Evolutionary conservation across 495 filamentous ascomycete species (phyloP).

Genomic region (Penicillium flavigenum): DNA sequence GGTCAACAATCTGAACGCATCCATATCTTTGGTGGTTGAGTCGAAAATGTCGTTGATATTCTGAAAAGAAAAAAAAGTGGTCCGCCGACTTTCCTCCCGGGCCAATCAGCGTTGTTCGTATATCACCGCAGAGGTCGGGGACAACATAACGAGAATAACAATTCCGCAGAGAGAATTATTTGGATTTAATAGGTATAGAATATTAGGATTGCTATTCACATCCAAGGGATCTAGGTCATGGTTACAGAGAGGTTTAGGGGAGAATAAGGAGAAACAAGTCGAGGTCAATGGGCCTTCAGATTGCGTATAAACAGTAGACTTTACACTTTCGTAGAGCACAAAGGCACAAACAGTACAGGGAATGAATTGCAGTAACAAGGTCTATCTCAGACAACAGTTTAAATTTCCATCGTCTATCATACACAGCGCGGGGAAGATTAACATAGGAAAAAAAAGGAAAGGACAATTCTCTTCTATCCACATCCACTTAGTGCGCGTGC

Average conservation of each 20-base stretch:
- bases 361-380: constrained; percentile 24
- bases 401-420: constrained; percentile 57
- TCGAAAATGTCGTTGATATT: constrained; percentile 30
- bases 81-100: constrained; percentile 30
- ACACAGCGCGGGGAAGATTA: constrained; percentile 44
- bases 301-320: background rate
- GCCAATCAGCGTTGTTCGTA: constrained; percentile 33
- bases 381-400: constrained; percentile 51
- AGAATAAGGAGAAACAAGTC: background rate
- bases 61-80: constrained; percentile 29
- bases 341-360: constrained; percentile 1
- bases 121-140: background rate
- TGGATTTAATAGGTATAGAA: background rate
- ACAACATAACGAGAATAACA: background rate
- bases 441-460: constrained; percentile 37
- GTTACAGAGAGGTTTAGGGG: too few species aligned
- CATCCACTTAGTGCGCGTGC: constrained; percentile 58
- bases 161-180: background rate
- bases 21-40: constrained; percentile 40
- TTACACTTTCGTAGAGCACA: background rate
- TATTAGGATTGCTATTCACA: background rate
- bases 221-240: background rate
- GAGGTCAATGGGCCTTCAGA: background rate
- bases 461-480: constrained; percentile 27
- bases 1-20: constrained; percentile 55